Base-by-base conservation (phyloP, 306 rosid genomes). In the Inga leiocalycina region DNA sequence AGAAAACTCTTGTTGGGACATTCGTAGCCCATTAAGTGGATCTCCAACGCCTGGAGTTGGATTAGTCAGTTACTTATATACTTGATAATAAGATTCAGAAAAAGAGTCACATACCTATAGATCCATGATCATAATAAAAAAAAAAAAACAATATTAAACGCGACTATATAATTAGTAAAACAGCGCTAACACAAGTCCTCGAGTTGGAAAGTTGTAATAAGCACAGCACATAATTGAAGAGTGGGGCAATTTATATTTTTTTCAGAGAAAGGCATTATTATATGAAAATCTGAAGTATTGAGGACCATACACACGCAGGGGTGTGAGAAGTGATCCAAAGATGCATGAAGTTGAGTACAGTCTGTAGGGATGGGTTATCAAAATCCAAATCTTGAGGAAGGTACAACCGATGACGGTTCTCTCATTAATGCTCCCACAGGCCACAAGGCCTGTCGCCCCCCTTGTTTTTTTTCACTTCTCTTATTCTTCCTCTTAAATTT, bases 401-500 rank as follows among this genome's bases (percentile, higher is more conserved):
- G 85, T 81, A 83, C 87, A 87, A 70, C 89, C 44, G 71, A 83
- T 74, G 48, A 17, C 54, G 37, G 4, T 70, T 69, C 66, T 75
- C 81, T 66, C 81, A 71, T 85, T 75, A 88, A 85, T 68, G 81
- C 89, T 52, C 37, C 56, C 89, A 81, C 91, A 78, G 64, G 87
- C 56, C 89, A 81, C 91, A 78, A 70, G 89, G 76, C 39, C 45
- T 86, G 87, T 75, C 81, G 24, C 10, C 22, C 37, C 65, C 52
- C 34, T 3, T 3, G 3, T 3, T 3, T 3, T 32, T 62, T 62
- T 62, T 62, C 4, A 62, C 68, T 62, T 11, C 41, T 52, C 16
- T 48, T 14, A 14, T 6, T 27, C 0, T 19, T 39, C 44, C 17
- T 67, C 17, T 67, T 37, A 30, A 32, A 15, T 69, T 17, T 35